Conservation (phyloP, 2,329 filamentous ascomycete genomes). For the Paraphoma sp. region DNA sequence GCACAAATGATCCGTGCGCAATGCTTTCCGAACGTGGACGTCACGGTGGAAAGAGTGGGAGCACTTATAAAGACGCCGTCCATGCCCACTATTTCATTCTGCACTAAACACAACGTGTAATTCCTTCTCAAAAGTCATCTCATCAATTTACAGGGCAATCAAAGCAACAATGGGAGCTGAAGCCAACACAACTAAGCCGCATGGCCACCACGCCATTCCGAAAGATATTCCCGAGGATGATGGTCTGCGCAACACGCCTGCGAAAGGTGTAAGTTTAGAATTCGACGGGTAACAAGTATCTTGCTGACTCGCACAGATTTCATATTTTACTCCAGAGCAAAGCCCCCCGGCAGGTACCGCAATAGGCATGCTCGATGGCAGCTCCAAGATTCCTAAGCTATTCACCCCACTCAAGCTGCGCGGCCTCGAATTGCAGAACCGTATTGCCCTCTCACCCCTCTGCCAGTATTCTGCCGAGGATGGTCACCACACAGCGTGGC, state of each 20-base stretch:
- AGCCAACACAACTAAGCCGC: slow-evolving; percentile 30
- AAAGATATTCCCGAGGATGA: slow-evolving; percentile 41
- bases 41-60: slow-evolving; percentile 32
- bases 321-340: slow-evolving; percentile 58
- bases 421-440: slow-evolving; percentile 70
- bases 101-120: slow-evolving; percentile 6
- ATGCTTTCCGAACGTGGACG: slow-evolving; percentile 12
- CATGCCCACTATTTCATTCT: slow-evolving; percentile 2
- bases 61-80: slow-evolving; percentile 28
- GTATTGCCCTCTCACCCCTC: slow-evolving; percentile 60
- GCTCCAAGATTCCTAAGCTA: slow-evolving; percentile 62
- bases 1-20: slow-evolving; percentile 3
- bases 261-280: slow-evolving; percentile 45
- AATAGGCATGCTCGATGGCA: slow-evolving; percentile 54
- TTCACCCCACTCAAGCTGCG: slow-evolving; percentile 65
- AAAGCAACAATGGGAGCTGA: slow-evolving; percentile 28
- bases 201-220: slow-evolving; percentile 42
- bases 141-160: background rate
- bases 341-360: slow-evolving; percentile 56
- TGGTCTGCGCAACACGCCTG: slow-evolving; percentile 50
- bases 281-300: background rate
- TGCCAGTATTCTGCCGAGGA: slow-evolving; percentile 73
- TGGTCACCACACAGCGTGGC: slow-evolving; percentile 80
- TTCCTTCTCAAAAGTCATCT: background rate
- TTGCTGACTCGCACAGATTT: slow-evolving; percentile 34